Base-by-base conservation (phyloP, 768 basidiomycete species). In the Mycena galericulata region DNA sequence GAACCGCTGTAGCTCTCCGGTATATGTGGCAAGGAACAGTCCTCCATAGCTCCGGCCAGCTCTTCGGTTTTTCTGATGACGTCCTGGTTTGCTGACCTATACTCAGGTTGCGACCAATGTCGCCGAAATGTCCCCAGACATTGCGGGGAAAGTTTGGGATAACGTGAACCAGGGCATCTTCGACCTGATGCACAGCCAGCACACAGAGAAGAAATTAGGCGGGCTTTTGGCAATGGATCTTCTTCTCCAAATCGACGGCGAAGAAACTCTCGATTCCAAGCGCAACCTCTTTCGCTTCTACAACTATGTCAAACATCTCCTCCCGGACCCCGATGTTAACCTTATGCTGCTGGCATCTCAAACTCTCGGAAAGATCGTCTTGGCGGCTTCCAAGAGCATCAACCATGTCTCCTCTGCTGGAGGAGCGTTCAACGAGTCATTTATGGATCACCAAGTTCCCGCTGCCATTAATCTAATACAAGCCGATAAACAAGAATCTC, bases 281-380 rank as follows among this genome's bases (percentile, higher is more conserved):
- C 84, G 90, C 43, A 90, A 92, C 71, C 88, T 94, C 41, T 96
- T 93, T 79, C 89, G 94, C 56, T 91, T 97, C 77, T 95, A 92
- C 82, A 94, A 95, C 80, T 97, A 98, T 81, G 92, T 98, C 79
- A 95, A 96, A 76, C 90, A 93, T 45, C 87, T 97, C n/a, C 86
- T 98, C 22, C 95, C 95, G 5, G 94, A 94, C 75, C 87, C 90
- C 58, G 97, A 98, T 77, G 89, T 95, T 74, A 92, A 93, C 78
- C 90, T 99, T 76, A 98, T 98, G 96, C 87, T 96, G 38, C 89
- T 92, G 11, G 95, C 96, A 1, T 95, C 96, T n/a, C 94, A 96
- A 78, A 95, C 94, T 0, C 87, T 96, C 30, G 96, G 96, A 0
- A 87, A 90, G 74, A 97, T 97, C 41, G 70, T 72, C 1, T 41